Percentiles rank a stretch among this genome's conserved stretches.
These are phyloP conservation scores for Ophiocordyceps sinensis DNA, from an alignment of 2,329 filamentous ascomycete species.

Conservation along the genomic window DNA sequence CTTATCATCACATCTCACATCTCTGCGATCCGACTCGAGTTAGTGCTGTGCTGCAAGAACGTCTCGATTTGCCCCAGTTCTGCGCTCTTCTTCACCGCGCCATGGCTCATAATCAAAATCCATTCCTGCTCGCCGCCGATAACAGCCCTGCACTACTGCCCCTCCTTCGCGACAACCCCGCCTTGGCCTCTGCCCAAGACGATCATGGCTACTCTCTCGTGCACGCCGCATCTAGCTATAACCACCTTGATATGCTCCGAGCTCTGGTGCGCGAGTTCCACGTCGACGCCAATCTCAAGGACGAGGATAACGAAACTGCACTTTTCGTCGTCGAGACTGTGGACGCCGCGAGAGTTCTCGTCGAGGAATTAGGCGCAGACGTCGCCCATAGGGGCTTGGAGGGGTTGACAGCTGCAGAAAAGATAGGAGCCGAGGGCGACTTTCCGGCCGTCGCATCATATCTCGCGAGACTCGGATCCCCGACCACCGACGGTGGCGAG, in stretches of 20 bases:
- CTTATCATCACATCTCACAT: too few species aligned
- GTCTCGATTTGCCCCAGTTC: too few species aligned
- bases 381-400: constrained; percentile 51
- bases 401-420: constrained; percentile 67
- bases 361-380: constrained; percentile 71
- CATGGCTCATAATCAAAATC: constrained; percentile 44
- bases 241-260: constrained; percentile 67
- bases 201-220: constrained; percentile 87
- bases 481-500: constrained; percentile 14
- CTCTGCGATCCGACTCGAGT: too few species aligned
- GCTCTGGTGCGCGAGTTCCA: constrained; percentile 60
- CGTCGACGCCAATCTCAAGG: constrained; percentile 66
- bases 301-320: constrained; percentile 90
- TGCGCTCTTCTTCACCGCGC: background rate
- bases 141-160: constrained; percentile 59
- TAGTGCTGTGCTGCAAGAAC: too few species aligned
- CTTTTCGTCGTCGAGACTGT: constrained; percentile 80
- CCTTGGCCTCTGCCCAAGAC: constrained; percentile 70
- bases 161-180: constrained; percentile 58
- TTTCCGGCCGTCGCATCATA: constrained; percentile 64
- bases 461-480: constrained; percentile 27
- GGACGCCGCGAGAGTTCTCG: constrained; percentile 61
- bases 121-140: constrained; percentile 68
- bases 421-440: constrained; percentile 65
- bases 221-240: constrained; percentile 88